Conservation (phyloP, 1,284 basidiomycete species). For the Grifola frondosa region DNA sequence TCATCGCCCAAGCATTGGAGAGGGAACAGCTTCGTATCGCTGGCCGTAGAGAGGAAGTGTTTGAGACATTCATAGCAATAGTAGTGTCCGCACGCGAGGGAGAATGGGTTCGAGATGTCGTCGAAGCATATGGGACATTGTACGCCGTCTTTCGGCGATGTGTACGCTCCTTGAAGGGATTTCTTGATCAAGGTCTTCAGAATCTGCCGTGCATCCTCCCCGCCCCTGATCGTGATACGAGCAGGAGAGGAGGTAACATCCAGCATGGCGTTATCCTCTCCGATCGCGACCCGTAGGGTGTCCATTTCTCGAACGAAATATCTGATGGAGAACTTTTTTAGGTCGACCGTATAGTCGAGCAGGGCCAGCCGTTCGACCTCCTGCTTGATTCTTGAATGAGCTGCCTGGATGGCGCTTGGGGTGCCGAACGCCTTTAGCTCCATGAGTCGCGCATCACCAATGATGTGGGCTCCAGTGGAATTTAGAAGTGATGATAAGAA, state of each 20-base stretch:
- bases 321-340: conserved; percentile 39
- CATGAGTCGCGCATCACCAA: conserved; percentile 37
- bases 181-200: conserved; percentile 43
- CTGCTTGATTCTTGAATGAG: conserved; percentile 41
- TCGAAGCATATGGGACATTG: conserved; percentile 54
- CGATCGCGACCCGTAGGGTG: conserved; percentile 46
- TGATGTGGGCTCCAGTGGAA: conserved; percentile 41
- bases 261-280: conserved; percentile 49
- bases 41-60: conserved; percentile 48
- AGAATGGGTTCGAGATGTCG: conserved; percentile 41
- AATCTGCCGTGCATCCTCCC: conserved; percentile 47
- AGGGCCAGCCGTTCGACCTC: conserved; percentile 45
- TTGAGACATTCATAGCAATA: conserved; percentile 54
- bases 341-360: conserved; percentile 37
- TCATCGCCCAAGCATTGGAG: conserved; percentile 54
- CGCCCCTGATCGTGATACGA: conserved; percentile 46
- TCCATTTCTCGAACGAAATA: conserved; percentile 51
- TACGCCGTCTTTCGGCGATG: background rate
- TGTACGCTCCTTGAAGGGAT: conserved; percentile 27
- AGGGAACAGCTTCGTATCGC: conserved; percentile 45
- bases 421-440: conserved; percentile 12
- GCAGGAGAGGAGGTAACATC: conserved; percentile 35
- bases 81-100: conserved; percentile 49
- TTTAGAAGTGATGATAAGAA: conserved; percentile 37
- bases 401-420: conserved; percentile 8